These are phyloP conservation scores for Irpex sp. DNA, from an alignment of 1,284 basidiomycete species.

Conservation along the genomic window DNA sequence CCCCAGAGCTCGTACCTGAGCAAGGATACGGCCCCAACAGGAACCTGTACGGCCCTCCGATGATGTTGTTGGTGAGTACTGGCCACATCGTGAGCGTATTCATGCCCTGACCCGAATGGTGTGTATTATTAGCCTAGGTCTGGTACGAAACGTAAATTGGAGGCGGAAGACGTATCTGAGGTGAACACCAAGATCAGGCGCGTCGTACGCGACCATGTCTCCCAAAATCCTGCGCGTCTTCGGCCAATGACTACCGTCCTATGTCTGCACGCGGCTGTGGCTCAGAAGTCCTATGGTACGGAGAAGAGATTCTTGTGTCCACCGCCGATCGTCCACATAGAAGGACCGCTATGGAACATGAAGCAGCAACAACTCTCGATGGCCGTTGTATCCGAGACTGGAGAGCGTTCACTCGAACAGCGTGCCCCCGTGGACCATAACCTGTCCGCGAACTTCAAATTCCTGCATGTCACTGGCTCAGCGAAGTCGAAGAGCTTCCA, in stretches of 20 bases:
- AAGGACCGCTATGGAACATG: slow-evolving; percentile 80
- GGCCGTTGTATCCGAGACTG: slow-evolving; percentile 81
- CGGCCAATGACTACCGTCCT: slow-evolving; percentile 87
- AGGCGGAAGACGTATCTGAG: slow-evolving; percentile 63
- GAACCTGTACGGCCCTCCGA: not conserved
- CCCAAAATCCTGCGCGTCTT: slow-evolving; percentile 65
- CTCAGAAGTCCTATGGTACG: slow-evolving; percentile 89
- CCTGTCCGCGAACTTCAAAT: slow-evolving; percentile 86
- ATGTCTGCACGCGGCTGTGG: slow-evolving; percentile 84
- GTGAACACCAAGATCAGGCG: slow-evolving; percentile 76
- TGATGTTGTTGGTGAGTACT: not conserved
- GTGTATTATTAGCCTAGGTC: slow-evolving; percentile 21
- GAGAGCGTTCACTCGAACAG: slow-evolving; percentile 80
- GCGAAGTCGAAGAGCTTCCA: slow-evolving; percentile 90
- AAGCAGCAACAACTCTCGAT: slow-evolving; percentile 78
- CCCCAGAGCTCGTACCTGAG: not conserved
- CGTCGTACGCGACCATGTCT: slow-evolving; percentile 75
- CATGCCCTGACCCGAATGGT: slow-evolving; percentile 1
- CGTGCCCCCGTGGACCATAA: slow-evolving; percentile 76
- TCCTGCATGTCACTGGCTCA: slow-evolving; percentile 84
- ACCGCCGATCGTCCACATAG: slow-evolving; percentile 84
- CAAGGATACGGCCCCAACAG: not conserved
- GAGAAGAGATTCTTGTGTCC: slow-evolving; percentile 91
- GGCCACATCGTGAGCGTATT: not conserved
- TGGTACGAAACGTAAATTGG: slow-evolving; percentile 69